Evolutionary conservation across 2,329 filamentous ascomycete genomes (phyloP).

Genomic region (Xylaria sp.): DNA sequence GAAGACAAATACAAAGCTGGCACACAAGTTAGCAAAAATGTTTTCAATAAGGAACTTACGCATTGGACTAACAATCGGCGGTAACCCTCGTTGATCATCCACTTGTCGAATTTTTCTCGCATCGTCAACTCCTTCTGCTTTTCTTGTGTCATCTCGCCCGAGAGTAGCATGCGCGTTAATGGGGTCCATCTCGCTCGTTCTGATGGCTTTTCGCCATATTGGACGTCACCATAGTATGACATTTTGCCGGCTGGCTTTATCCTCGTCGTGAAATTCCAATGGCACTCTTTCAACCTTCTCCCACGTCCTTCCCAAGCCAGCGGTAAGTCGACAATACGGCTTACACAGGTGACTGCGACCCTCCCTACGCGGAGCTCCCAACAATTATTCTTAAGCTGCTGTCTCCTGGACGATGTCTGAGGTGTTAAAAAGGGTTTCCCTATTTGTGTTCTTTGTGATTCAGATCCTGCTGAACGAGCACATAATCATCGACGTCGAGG

Average conservation of each 20-base stretch:
- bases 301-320: slow-evolving; percentile 32
- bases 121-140: slow-evolving; percentile 73
- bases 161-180: slow-evolving; percentile 82
- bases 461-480: slow-evolving; percentile 66
- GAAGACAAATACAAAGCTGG: slow-evolving; percentile 80
- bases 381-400: slow-evolving; percentile 38
- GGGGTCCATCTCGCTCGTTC: slow-evolving; percentile 86
- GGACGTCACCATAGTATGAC: slow-evolving; percentile 50
- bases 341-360: slow-evolving; percentile 35
- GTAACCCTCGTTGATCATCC: slow-evolving; percentile 92
- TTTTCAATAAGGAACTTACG: slow-evolving; percentile 33
- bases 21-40: slow-evolving; percentile 37
- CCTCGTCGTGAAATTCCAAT: slow-evolving; percentile 31
- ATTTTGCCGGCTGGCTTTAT: slow-evolving; percentile 45
- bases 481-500: slow-evolving; percentile 45
- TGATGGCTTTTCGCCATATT: slow-evolving; percentile 59
- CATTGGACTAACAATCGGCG: slow-evolving; percentile 72
- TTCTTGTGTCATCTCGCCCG: slow-evolving; percentile 82
- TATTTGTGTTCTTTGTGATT: too few species aligned
- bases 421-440: slow-evolving; percentile 37
- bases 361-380: slow-evolving; percentile 7
- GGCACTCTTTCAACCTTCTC: slow-evolving; percentile 29
- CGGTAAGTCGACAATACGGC: slow-evolving; percentile 30
- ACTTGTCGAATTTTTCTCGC: slow-evolving; percentile 80
- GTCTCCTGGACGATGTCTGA: slow-evolving; percentile 37